Evolutionary conservation across 2,329 filamentous ascomycete species (phyloP).

Genomic region (Colletotrichum higginsianum): DNA sequence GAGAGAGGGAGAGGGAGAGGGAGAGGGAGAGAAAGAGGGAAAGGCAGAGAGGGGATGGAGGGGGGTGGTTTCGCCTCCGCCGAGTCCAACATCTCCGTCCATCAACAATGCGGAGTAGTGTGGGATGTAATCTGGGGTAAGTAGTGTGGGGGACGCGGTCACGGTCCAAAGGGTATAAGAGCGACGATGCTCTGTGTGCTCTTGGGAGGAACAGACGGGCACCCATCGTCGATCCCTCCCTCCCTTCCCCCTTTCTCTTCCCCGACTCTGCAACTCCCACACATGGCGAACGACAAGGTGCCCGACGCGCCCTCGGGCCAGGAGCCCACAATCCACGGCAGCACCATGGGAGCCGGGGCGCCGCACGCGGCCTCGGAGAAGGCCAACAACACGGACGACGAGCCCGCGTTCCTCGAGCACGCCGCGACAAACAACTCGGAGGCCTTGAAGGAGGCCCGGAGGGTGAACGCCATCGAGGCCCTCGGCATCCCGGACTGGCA

Average conservation of each 20-base stretch:
- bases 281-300: slow-evolving; percentile 19
- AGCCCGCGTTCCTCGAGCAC: slow-evolving; percentile 7
- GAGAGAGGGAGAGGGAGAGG: no score
- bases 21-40: no score
- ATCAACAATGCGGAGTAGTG: slow-evolving; percentile 10
- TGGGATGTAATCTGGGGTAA: slow-evolving; percentile 21
- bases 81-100: slow-evolving; percentile 2
- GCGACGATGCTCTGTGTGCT: neutral
- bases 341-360: slow-evolving; percentile 8
- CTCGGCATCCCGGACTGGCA: slow-evolving; percentile 29
- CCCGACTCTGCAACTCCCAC: neutral
- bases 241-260: neutral
- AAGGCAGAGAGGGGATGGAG: no score
- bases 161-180: slow-evolving; percentile 14
- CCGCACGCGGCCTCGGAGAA: slow-evolving; percentile 19
- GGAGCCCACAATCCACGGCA: neutral
- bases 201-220: neutral
- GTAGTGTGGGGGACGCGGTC: slow-evolving; percentile 2
- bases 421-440: slow-evolving; percentile 15
- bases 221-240: neutral
- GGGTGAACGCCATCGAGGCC: slow-evolving; percentile 12
- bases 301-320: slow-evolving; percentile 3
- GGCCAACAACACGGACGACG: neutral
- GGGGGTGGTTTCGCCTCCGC: neutral
- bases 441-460: slow-evolving; percentile 3